Evolutionary conservation across 352 stramenopile genomes (phyloP), one percentile per base, ranked within the genome.

Genomic region (Globisporangium heterothallicum): DNA sequence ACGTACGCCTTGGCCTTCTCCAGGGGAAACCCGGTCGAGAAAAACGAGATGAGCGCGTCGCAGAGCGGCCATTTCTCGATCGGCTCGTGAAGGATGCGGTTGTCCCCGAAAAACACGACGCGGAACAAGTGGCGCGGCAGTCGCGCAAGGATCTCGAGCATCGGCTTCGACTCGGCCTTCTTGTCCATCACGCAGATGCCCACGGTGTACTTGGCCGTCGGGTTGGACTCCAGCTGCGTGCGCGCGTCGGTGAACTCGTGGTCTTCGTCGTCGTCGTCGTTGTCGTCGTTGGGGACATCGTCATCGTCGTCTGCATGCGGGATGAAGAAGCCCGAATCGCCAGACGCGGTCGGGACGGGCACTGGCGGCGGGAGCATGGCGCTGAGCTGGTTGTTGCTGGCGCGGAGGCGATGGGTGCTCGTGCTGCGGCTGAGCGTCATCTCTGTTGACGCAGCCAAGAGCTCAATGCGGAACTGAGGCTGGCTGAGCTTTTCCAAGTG

Each of bases 151-250:
- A 99, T 99, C 67, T 99, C 95, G 19, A 74, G 68, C 96, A 99
- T 99, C 21, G 96, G 95, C 58, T 96, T 94, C 18, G 91, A 98
- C 8, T 71, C 76, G 12, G 80, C 78, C 72, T 99, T 99, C 69
- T 98, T 98, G 63, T 98, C 95, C 94, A 99, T 98, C 36, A 97
- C 97, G 66, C 96, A 99, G 38, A 99, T 94, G 30, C 97, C 97
- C 21, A 99, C 64, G 22, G 72, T 88, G 67, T 75, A 92, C 26
- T 47, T 35, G 19, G 57, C 42, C 34, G 38, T 26, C 0, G 32
- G 27, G 49, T 40, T 36, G 30, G 30, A 36, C 30, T 16, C 16
- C 1, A 36, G 30, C 30, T 16, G 16, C 6, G 30, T 36, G 30
- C 30, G 30, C 30, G 56, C 42, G 40, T 21, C 24, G 25, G 21